Evolutionary conservation across 2,329 filamentous ascomycete species (phyloP).

Genomic region (Mollisia scopiformis): DNA sequence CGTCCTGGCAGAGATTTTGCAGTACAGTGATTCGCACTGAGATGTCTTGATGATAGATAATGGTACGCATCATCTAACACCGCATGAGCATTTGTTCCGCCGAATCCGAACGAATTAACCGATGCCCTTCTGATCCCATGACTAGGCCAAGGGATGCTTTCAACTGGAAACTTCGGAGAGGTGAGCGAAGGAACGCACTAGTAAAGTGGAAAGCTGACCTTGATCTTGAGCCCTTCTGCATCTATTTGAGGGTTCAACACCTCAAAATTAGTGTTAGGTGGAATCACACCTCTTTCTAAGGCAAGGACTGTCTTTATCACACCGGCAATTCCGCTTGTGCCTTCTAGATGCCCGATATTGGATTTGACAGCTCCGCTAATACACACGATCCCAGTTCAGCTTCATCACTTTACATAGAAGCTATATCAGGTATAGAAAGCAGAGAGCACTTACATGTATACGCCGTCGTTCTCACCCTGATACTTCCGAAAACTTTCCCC

Average conservation of each 20-base stretch:
- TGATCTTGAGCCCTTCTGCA: background rate
- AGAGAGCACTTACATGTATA: background rate
- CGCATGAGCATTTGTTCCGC: too few species aligned
- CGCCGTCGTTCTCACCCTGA: background rate
- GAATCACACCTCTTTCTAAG: constrained; percentile 39
- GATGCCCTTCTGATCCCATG: constrained; percentile 20
- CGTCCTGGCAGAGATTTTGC: background rate
- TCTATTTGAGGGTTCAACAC: constrained; percentile 13
- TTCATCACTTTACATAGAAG: too few species aligned
- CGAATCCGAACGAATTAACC: constrained; percentile 33
- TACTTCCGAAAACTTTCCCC: background rate
- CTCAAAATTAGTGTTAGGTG: constrained; percentile 23
- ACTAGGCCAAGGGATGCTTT: constrained; percentile 14
- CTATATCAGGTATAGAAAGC: too few species aligned
- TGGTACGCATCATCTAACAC: constrained; percentile 32
- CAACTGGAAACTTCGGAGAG: constrained; percentile 9
- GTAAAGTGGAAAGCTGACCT: background rate
- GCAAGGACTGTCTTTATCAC: constrained; percentile 24
- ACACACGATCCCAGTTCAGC: background rate
- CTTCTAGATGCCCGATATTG: constrained; percentile 34
- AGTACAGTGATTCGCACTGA: background rate
- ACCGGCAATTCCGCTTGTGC: constrained; percentile 19
- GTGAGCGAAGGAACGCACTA: too few species aligned
- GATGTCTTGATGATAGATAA: constrained; percentile 2
- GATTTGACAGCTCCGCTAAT: constrained; percentile 24